A percentile compares a stretch with the other conserved stretches of the same genome.
phyloP scores from a whole-genome alignment of 768 basidiomycete species.

The Pisolithus orientalis region DNA sequence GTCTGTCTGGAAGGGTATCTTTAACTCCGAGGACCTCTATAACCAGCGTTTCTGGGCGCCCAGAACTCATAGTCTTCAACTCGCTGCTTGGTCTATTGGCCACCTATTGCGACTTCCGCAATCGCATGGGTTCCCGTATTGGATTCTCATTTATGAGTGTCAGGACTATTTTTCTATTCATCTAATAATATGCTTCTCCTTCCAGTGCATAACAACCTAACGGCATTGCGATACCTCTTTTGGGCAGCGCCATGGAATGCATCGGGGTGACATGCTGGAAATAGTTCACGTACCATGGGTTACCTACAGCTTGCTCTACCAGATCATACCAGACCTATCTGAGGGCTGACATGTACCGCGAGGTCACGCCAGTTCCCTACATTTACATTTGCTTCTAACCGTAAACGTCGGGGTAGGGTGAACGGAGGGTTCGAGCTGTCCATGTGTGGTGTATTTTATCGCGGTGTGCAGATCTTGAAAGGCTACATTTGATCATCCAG shows the following conservation, averaged over 20 bases:
- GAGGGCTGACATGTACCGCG: background rate
- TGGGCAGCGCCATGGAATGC: background rate
- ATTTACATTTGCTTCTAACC: background rate
- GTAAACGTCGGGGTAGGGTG: slow-evolving; percentile 1
- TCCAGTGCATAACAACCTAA: background rate
- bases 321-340: background rate
- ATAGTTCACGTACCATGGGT: background rate
- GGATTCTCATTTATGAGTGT: too few relatives aligned
- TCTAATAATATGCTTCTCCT: background rate
- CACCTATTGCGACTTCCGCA: too few relatives aligned
- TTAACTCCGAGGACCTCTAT: background rate
- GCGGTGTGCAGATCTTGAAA: slow-evolving; percentile 3
- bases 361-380: background rate
- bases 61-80: too few relatives aligned
- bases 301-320: background rate
- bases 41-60: too few relatives aligned
- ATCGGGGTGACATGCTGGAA: background rate
- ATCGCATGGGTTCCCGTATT: too few relatives aligned
- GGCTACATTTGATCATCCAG: slow-evolving; percentile 6
- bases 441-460: slow-evolving; percentile 1
- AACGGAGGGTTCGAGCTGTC: background rate
- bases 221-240: background rate
- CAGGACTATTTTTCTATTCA: background rate
- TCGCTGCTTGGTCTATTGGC: too few relatives aligned
- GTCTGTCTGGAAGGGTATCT: background rate